These are phyloP conservation scores for Trapa incisa DNA, from an alignment of 345 rosid species.

Conservation along the genomic window DNA sequence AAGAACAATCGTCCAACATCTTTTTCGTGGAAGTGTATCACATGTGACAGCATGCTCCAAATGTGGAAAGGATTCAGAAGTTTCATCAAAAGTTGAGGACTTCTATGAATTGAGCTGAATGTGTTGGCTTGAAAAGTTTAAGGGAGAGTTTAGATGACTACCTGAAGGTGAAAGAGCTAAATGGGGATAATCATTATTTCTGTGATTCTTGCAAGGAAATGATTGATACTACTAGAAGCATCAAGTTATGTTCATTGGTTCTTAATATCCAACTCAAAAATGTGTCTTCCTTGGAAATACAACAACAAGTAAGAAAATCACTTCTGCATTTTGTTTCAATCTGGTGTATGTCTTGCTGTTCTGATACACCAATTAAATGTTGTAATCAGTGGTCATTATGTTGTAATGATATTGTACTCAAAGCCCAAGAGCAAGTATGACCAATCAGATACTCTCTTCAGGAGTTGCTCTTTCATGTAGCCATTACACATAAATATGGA, in stretches of 20 bases:
- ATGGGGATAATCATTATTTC: too few relatives aligned
- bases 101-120: conserved; percentile 93
- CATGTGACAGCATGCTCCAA: conserved; percentile 92
- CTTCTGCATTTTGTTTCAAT: conserved; percentile 77
- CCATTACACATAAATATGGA: conserved; percentile 37
- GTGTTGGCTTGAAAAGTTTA: conserved; percentile 69
- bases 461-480: too few relatives aligned
- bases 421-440: conserved; percentile 18
- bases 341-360: conserved; percentile 84
- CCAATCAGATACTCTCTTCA: conserved; percentile 13
- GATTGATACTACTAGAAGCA: conserved; percentile 16
- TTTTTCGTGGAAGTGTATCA: conserved; percentile 91
- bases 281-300: conserved; percentile 85
- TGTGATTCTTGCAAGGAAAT: too few relatives aligned
- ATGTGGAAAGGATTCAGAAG: conserved; percentile 82
- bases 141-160: conserved; percentile 84
- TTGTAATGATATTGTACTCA: conserved; percentile 25
- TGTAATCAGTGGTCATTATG: too few relatives aligned
- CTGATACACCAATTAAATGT: conserved; percentile 20
- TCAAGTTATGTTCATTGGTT: conserved; percentile 77
- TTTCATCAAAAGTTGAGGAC: conserved; percentile 84
- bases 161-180: conserved; percentile 48
- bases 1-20: conserved; percentile 82
- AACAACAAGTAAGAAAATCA: conserved; percentile 84
- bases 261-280: conserved; percentile 91